A percentile compares a stretch with the other conserved stretches of the same genome.
phyloP scores from a whole-genome alignment of 2,329 filamentous ascomycete genomes.

The Alternaria longipes region DNA sequence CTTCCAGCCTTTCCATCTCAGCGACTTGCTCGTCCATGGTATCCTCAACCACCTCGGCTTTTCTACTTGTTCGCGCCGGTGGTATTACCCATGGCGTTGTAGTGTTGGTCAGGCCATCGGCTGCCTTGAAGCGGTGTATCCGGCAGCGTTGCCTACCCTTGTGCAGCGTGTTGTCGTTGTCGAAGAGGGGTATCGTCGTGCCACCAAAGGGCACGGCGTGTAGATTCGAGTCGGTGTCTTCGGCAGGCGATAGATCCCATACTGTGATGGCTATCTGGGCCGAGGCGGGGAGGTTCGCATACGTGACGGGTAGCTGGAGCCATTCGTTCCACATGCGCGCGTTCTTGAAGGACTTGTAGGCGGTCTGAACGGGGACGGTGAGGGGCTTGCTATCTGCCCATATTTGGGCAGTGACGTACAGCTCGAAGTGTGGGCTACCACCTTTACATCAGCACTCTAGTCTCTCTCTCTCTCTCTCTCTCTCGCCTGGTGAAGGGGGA shows the following conservation, averaged over 20 bases:
- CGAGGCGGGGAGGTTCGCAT: constrained; percentile 81
- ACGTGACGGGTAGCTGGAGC: constrained; percentile 85
- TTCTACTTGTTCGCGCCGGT: constrained; percentile 62
- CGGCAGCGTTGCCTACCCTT: constrained; percentile 93
- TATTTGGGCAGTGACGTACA: constrained; percentile 91
- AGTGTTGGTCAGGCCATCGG: constrained; percentile 83
- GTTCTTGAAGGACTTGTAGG: constrained; percentile 88
- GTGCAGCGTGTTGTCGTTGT: constrained; percentile 87
- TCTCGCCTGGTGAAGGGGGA: neutral
- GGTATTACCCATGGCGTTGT: constrained; percentile 76
- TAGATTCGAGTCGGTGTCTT: constrained; percentile 72
- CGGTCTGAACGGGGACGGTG: constrained; percentile 89
- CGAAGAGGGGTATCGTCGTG: constrained; percentile 91
- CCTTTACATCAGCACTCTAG: constrained; percentile 10
- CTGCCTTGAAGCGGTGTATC: constrained; percentile 80
- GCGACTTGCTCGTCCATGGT: constrained; percentile 73
- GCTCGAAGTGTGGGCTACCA: constrained; percentile 78
- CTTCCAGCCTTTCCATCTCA: constrained; percentile 89
- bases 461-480: neutral
- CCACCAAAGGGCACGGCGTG: constrained; percentile 93
- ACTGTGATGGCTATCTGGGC: constrained; percentile 90
- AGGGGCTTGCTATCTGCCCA: constrained; percentile 97
- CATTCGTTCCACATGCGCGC: constrained; percentile 90
- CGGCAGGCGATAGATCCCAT: constrained; percentile 90
- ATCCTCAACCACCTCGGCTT: constrained; percentile 58